Evolutionary conservation across 208 protist genomes (phyloP).

Genomic region (Acanthamoeba healyi): DNA sequence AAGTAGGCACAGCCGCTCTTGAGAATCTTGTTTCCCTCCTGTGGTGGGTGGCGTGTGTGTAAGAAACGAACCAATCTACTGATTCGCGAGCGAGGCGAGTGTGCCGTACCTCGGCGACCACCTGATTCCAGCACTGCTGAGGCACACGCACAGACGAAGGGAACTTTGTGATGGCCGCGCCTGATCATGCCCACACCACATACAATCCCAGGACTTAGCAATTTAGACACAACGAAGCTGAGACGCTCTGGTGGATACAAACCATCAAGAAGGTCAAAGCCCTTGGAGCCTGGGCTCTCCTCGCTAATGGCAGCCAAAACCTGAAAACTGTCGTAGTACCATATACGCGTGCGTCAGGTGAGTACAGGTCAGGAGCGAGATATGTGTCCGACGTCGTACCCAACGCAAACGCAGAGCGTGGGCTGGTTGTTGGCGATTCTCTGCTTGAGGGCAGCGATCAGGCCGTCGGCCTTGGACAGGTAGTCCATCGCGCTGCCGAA

Average conservation of each 20-base stretch:
- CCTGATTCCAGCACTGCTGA: constrained; percentile 79
- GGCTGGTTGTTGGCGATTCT: constrained; percentile 50
- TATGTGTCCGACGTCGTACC: neutral
- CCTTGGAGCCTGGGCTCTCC: constrained; percentile 70
- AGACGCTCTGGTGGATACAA: neutral
- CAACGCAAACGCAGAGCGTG: constrained; percentile 78
- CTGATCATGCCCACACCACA: constrained; percentile 1
- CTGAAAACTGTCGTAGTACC: constrained; percentile 46
- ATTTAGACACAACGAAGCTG: neutral
- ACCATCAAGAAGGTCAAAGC: constrained; percentile 55
- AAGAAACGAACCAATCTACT: neutral
- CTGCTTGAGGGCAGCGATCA: constrained; percentile 56
- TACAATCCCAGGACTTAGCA: neutral
- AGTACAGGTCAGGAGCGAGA: neutral
- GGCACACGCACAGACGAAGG: constrained; percentile 70
- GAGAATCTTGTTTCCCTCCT: constrained; percentile 37
- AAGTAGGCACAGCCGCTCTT: constrained; percentile 75
- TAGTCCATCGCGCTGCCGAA: constrained; percentile 66
- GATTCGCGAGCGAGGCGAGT: neutral
- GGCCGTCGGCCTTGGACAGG: constrained; percentile 35
- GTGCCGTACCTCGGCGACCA: constrained; percentile 34
- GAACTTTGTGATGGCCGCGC: constrained; percentile 49
- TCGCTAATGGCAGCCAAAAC: constrained; percentile 68
- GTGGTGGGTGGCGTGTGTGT: neutral
- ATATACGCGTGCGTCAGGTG: neutral